Evolutionary conservation across 2,329 filamentous ascomycete species (phyloP).

Genomic region (Fusarium globosum): DNA sequence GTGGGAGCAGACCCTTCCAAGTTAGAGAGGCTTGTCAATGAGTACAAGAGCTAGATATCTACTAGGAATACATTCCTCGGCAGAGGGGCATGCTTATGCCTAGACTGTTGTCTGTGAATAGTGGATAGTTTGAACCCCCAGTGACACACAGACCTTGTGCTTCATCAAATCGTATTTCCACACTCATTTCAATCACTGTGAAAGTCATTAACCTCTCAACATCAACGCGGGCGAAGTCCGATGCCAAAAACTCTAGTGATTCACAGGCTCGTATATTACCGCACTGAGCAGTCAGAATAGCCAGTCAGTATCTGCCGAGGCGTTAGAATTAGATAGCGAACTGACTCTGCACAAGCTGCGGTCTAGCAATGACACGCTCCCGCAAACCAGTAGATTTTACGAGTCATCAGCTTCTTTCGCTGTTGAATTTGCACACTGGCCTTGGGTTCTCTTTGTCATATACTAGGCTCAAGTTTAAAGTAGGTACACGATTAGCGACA

Average conservation of each 20-base stretch:
- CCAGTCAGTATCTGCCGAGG: too few relatives aligned
- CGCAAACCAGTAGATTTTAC: too few relatives aligned
- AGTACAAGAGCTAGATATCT: neutral
- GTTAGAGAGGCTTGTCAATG: neutral
- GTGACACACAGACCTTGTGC: neutral
- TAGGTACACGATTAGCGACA: accelerated
- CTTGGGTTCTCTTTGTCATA: neutral
- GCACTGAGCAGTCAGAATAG: too few relatives aligned
- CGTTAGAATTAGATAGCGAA: too few relatives aligned
- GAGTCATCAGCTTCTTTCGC: too few relatives aligned
- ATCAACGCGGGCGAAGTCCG: neutral
- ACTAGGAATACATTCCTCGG: neutral
- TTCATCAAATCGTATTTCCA: neutral
- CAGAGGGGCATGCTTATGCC: neutral
- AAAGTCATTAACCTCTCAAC: neutral
- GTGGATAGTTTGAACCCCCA: neutral
- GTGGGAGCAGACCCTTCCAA: neutral
- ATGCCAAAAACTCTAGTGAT: too few relatives aligned
- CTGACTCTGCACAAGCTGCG: too few relatives aligned
- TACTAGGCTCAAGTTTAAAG: neutral
- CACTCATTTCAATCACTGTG: neutral
- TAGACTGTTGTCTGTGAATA: neutral
- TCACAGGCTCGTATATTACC: too few relatives aligned
- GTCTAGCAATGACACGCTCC: too few relatives aligned
- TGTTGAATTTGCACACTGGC: accelerated